These are phyloP conservation scores for Symbiodinium pilosum DNA, from an alignment of 73 alveolate genomes.

Conservation along the genomic window DNA sequence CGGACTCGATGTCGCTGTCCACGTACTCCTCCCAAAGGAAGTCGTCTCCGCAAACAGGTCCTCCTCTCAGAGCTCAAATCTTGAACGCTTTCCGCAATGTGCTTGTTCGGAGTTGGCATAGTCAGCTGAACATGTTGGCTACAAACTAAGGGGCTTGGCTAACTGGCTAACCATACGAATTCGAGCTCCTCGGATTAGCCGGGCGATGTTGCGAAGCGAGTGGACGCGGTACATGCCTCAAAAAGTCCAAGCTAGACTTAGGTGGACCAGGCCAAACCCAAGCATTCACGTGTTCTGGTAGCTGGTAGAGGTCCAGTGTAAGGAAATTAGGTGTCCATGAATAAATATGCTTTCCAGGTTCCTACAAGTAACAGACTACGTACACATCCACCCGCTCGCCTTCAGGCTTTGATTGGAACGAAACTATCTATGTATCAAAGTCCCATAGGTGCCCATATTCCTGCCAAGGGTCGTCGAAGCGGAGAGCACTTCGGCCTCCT, in stretches of 20 bases:
- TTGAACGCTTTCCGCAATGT: too few species aligned
- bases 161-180: neutral
- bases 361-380: too few species aligned
- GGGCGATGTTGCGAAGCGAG: constrained; percentile 75
- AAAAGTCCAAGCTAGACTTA: neutral
- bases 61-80: neutral
- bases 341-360: too few species aligned
- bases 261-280: too few species aligned
- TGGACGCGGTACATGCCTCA: constrained; percentile 81
- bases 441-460: too few species aligned
- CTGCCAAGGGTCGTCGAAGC: constrained; percentile 46
- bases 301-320: too few species aligned
- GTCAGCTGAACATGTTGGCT: neutral
- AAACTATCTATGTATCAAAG: too few species aligned
- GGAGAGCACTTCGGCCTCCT: constrained; percentile 44
- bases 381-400: too few species aligned
- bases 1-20: neutral
- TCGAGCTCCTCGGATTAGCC: constrained; percentile 8
- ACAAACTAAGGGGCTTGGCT: neutral
- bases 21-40: neutral
- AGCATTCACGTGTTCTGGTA: too few species aligned
- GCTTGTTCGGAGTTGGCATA: neutral
- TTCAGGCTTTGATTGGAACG: too few species aligned
- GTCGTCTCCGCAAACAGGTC: neutral
- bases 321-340: too few species aligned